phyloP scores from a whole-genome alignment of 805 yeast genomes.

The Vanderwaltozyma yarrowii region DNA sequence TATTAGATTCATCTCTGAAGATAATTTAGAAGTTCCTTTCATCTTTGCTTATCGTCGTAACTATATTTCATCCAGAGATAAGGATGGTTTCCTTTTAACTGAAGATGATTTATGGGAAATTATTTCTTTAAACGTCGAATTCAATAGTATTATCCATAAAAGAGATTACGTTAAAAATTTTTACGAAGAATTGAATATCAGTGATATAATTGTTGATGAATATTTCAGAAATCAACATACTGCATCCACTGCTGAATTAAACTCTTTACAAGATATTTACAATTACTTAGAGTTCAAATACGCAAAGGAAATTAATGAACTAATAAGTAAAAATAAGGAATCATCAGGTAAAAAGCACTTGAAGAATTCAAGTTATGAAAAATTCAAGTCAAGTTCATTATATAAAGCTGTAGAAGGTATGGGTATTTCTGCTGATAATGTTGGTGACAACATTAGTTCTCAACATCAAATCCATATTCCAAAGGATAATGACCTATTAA shows the following conservation, averaged over 20 bases:
- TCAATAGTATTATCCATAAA: slow-evolving; percentile 73
- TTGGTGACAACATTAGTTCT: slow-evolving; percentile 72
- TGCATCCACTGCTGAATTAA: slow-evolving; percentile 50
- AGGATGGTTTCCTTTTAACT: slow-evolving; percentile 37
- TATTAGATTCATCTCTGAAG: slow-evolving; percentile 62
- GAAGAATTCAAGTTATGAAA: slow-evolving; percentile 53
- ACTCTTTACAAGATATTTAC: slow-evolving; percentile 59
- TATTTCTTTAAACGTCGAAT: slow-evolving; percentile 76
- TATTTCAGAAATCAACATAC: slow-evolving; percentile 46
- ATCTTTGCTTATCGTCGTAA: slow-evolving; percentile 95
- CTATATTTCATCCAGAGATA: slow-evolving; percentile 42
- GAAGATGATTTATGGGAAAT: slow-evolving; percentile 93
- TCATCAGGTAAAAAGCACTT: slow-evolving; percentile 41
- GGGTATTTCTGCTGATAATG: slow-evolving; percentile 70
- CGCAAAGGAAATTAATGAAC: slow-evolving; percentile 32
- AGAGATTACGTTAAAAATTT: slow-evolving; percentile 51
- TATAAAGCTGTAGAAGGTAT: slow-evolving; percentile 56
- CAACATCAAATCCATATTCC: slow-evolving; percentile 61
- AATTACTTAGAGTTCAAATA: slow-evolving; percentile 74
- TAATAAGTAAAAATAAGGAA: slow-evolving; percentile 20
- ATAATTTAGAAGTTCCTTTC: slow-evolving; percentile 83
- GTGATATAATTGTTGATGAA: slow-evolving; percentile 49
- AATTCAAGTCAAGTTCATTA: slow-evolving; percentile 53
- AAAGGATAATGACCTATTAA: slow-evolving; percentile 46
- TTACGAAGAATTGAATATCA: slow-evolving; percentile 41